Percentiles rank a stretch among this genome's conserved stretches.
Conservation (phyloP, 495 filamentous ascomycete species). For the Mytilinidion resinicola region DNA sequence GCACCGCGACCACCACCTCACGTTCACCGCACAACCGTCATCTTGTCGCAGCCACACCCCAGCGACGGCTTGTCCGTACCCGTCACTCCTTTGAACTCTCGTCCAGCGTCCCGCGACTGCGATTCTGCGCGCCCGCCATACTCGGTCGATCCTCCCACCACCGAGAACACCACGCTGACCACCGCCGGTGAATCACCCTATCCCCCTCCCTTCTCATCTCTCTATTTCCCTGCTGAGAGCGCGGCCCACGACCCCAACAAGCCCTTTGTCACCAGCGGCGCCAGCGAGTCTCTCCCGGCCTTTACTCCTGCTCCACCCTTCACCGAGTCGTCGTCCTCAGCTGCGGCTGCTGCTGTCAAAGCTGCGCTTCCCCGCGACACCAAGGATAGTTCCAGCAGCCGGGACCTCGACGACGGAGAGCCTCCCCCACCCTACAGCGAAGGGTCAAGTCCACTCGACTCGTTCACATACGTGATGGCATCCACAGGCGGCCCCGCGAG, state of each 20-base stretch:
- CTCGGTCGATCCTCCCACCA: constrained; percentile 21
- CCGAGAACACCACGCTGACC: constrained; percentile 33
- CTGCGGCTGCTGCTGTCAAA: constrained; percentile 57
- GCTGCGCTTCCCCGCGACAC: constrained; percentile 70
- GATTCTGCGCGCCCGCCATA: constrained; percentile 56
- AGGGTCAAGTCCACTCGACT: constrained; percentile 82
- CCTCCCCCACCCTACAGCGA: constrained; percentile 95
- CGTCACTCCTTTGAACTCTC: constrained; percentile 38
- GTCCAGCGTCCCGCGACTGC: constrained; percentile 1
- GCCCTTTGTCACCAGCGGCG: constrained; percentile 45
- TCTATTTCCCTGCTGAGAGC: constrained; percentile 45
- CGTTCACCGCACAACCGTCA: constrained; percentile 40
- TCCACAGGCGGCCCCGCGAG: constrained; percentile 92
- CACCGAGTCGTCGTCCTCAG: constrained; percentile 33
- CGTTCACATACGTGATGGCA: constrained; percentile 97
- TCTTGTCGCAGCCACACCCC: constrained; percentile 64
- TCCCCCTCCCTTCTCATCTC: constrained; percentile 60
- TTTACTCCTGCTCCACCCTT: constrained; percentile 42
- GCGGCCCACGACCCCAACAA: constrained; percentile 45
- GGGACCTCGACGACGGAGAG: constrained; percentile 75
- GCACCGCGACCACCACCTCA: constrained; percentile 6
- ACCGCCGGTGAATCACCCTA: constrained; percentile 47
- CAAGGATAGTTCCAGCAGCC: constrained; percentile 64
- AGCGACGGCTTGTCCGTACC: constrained; percentile 64
- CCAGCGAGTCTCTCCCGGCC: constrained; percentile 44